A percentile compares a stretch with the other conserved stretches of the same genome.
Conservation (phyloP, 768 basidiomycete genomes). For the Phanerochaete carnosa region DNA sequence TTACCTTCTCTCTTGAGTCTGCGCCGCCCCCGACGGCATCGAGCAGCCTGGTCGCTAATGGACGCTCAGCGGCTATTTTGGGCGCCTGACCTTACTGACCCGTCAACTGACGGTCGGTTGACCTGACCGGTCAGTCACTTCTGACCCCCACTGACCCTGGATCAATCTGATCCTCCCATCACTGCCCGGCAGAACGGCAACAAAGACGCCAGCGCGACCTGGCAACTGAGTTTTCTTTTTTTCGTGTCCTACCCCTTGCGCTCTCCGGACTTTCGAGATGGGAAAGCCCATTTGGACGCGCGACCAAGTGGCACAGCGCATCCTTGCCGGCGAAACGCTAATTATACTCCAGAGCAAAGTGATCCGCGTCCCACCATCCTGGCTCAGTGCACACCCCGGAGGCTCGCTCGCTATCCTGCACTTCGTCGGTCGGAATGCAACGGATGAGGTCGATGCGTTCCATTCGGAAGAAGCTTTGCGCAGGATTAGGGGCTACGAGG, state of each 20-base stretch:
- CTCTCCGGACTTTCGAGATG: conserved; percentile 22
- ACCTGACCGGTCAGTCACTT: too few species aligned
- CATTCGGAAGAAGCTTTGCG: conserved; percentile 61
- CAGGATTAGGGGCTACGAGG: conserved; percentile 57
- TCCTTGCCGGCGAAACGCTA: conserved; percentile 72
- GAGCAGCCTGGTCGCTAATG: too few species aligned
- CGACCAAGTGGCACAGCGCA: conserved; percentile 61
- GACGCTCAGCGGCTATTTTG: too few species aligned
- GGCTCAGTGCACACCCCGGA: conserved; percentile 90
- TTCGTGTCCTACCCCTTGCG: background rate
- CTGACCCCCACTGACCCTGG: too few species aligned
- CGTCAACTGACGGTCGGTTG: too few species aligned
- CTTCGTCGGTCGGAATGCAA: conserved; percentile 92
- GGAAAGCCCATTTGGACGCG: conserved; percentile 38
- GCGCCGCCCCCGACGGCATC: too few species aligned
- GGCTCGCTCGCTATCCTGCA: conserved; percentile 87
- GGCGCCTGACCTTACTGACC: too few species aligned
- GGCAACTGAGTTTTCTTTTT: background rate
- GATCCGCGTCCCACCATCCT: conserved; percentile 62
- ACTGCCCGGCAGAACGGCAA: too few species aligned
- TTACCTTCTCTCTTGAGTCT: too few species aligned
- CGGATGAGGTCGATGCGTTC: conserved; percentile 92
- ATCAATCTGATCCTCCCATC: too few species aligned
- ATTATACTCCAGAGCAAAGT: conserved; percentile 68
- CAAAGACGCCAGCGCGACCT: background rate